phyloP scores from a whole-genome alignment of 805 yeast species.

The Candida glaebosa region DNA sequence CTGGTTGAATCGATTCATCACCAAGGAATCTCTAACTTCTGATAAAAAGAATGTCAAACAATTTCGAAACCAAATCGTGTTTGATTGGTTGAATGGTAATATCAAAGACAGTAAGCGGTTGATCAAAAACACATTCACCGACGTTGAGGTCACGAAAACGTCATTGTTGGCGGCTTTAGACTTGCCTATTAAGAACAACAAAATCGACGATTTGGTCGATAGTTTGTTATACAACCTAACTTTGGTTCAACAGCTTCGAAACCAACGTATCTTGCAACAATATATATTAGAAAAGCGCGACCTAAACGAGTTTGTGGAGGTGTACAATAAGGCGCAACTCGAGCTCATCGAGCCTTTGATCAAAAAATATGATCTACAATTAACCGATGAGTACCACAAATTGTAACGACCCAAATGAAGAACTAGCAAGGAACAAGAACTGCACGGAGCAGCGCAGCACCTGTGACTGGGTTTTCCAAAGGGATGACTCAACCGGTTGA shows the following conservation, averaged over 20 bases:
- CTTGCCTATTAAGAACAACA: conserved; percentile 13
- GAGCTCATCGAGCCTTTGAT: conserved; percentile 13
- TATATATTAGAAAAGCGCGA: conserved; percentile 15
- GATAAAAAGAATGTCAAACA: conserved; percentile 3
- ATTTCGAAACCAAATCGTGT: conserved; percentile 7
- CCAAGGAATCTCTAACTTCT: conserved; percentile 11
- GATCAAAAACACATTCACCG: conserved; percentile 4
- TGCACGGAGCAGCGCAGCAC: too few relatives aligned
- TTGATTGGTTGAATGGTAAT: conserved; percentile 8
- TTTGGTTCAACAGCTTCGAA: conserved; percentile 17
- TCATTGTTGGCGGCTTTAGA: conserved; percentile 8
- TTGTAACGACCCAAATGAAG: too few relatives aligned
- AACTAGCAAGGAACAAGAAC: too few relatives aligned
- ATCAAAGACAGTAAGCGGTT: conserved; percentile 1
- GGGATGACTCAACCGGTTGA: too few relatives aligned
- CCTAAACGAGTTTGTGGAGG: conserved; percentile 21
- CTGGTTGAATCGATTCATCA: conserved; percentile 34
- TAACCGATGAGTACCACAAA: neutral
- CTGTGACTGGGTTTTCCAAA: too few relatives aligned
- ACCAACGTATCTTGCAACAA: conserved; percentile 15
- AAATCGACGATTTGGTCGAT: conserved; percentile 41
- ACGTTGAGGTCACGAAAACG: conserved; percentile 6
- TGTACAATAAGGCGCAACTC: conserved; percentile 17
- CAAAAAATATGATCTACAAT: conserved; percentile 10
- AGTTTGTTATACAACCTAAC: conserved; percentile 33